These are phyloP conservation scores for Glebionis coronaria DNA, from an alignment of 129 eudicot species.

Conservation along the genomic window DNA sequence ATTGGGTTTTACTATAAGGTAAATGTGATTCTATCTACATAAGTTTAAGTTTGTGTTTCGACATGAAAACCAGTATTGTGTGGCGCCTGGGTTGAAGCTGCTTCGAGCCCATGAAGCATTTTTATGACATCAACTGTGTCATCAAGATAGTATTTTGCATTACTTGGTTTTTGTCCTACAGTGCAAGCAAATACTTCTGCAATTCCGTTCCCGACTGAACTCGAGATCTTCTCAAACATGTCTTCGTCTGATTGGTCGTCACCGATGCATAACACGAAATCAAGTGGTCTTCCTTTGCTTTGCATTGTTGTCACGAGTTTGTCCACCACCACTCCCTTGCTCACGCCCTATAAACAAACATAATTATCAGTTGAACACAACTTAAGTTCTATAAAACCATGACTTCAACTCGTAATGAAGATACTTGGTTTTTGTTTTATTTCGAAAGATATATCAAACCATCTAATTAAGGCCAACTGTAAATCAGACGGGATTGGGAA, in stretches of 20 bases:
- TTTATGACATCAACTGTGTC: slow-evolving; percentile 69
- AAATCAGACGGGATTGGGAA: no score
- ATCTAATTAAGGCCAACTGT: no score
- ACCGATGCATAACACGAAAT: slow-evolving; percentile 85
- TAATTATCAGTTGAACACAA: not conserved
- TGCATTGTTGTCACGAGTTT: slow-evolving; percentile 57
- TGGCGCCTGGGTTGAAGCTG: slow-evolving; percentile 29
- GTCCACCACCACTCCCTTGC: slow-evolving; percentile 83
- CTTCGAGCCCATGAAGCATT: slow-evolving; percentile 70
- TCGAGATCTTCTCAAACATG: slow-evolving; percentile 69
- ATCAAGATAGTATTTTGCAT: slow-evolving; percentile 90
- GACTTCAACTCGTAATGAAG: no score
- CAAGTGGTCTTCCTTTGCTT: slow-evolving; percentile 44
- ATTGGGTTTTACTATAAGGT: not conserved
- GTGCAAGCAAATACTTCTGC: slow-evolving; percentile 91
- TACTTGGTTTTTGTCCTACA: slow-evolving; percentile 91
- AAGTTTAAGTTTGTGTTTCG: slow-evolving; percentile 12
- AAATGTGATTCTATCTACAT: not conserved
- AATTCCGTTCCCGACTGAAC: slow-evolving; percentile 37
- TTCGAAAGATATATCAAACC: no score
- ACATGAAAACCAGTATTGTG: slow-evolving; percentile 31
- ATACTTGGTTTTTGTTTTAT: no score
- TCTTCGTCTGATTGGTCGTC: slow-evolving; percentile 96
- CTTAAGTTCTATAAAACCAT: not conserved
- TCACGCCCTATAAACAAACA: slow-evolving; percentile 54